Evolutionary conservation across 495 filamentous ascomycete species (phyloP).

Genomic region (Aspergillus sclerotioniger): DNA sequence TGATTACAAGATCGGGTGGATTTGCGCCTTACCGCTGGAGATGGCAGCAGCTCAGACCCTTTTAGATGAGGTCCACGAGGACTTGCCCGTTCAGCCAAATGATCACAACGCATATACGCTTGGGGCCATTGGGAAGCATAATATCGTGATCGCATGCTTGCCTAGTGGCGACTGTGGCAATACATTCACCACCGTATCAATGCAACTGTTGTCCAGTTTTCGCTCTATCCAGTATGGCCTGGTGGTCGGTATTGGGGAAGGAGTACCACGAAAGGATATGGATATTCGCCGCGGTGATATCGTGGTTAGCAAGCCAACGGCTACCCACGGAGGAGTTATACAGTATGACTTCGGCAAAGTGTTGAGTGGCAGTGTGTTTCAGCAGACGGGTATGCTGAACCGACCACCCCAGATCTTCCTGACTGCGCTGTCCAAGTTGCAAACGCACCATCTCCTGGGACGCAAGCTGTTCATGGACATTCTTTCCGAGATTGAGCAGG

Average conservation of each 20-base stretch:
- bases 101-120: not conserved
- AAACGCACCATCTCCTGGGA: not conserved
- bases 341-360: slow-evolving; percentile 1
- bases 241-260: slow-evolving; percentile 5
- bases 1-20: slow-evolving; percentile 6
- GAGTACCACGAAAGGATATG: not conserved
- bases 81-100: not conserved
- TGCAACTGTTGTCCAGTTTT: not conserved
- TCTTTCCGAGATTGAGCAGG: no score
- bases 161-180: not conserved
- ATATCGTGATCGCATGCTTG: not conserved
- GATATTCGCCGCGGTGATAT: slow-evolving; percentile 1
- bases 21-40: slow-evolving; percentile 7
- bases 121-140: not conserved
- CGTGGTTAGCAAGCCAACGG: not conserved
- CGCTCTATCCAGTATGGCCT: not conserved
- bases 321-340: not conserved
- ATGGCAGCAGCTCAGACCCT: not conserved
- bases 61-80: not conserved
- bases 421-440: not conserved
- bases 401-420: not conserved
- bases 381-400: not conserved
- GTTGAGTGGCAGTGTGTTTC: not conserved
- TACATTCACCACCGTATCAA: not conserved
- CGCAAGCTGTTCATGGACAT: no score